Conservation (phyloP, 2,329 filamentous ascomycete species). For the Fusarium tupiense region DNA sequence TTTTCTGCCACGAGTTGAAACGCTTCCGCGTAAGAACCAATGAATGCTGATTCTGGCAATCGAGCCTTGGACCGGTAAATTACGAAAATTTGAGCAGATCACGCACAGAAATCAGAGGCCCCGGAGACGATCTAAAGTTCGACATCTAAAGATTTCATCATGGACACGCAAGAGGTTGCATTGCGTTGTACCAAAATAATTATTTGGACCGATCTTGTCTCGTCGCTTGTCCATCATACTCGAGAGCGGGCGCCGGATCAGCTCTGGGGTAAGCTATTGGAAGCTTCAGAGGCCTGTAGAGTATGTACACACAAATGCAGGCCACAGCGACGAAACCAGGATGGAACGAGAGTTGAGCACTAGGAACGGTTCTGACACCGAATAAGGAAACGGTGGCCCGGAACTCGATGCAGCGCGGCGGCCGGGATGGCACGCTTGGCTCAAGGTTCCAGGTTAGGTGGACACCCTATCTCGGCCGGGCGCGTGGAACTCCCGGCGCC, state of each 20-base stretch:
- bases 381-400: conserved; percentile 41
- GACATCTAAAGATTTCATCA: conserved; percentile 52
- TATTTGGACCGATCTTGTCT: conserved; percentile 38
- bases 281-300: conserved; percentile 32
- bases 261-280: conserved; percentile 30
- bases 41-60: neutral
- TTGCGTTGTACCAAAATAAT: conserved; percentile 5
- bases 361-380: conserved; percentile 39
- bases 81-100: neutral
- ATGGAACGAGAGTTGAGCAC: conserved; percentile 28
- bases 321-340: conserved; percentile 36
- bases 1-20: conserved; percentile 10
- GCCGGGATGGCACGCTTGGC: conserved; percentile 37
- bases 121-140: neutral
- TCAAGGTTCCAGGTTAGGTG: conserved; percentile 18
- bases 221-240: conserved; percentile 15
- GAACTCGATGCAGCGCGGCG: conserved; percentile 36
- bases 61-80: neutral
- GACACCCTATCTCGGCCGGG: conserved; percentile 38
- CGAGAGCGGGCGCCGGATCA: conserved; percentile 19
- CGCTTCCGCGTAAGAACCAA: conserved; percentile 7
- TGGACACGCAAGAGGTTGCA: conserved; percentile 33
- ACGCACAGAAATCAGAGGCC: neutral
- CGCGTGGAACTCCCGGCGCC: conserved; percentile 29
- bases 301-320: conserved; percentile 2